phyloP scores from a whole-genome alignment of 2,329 filamentous ascomycete species.

The Lachnellula suecica region DNA sequence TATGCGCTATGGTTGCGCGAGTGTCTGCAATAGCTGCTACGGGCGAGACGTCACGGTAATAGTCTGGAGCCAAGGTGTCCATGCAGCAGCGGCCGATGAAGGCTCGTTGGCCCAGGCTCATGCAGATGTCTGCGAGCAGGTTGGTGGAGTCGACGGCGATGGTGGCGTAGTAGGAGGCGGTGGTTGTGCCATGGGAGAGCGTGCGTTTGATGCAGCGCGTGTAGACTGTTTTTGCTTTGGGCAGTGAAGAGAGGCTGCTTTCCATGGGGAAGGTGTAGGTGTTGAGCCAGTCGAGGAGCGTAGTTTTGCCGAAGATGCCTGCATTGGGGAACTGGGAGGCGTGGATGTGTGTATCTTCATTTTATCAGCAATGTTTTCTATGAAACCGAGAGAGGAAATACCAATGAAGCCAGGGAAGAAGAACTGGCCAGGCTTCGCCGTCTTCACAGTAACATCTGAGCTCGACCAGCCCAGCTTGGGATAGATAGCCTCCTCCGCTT shows the following conservation, averaged over 20 bases:
- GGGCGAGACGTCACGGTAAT: conserved; percentile 74
- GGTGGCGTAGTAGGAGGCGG: conserved; percentile 92
- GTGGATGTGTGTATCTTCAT: conserved; percentile 87
- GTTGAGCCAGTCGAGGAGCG: conserved; percentile 88
- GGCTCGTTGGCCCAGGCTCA: conserved; percentile 78
- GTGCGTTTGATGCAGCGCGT: conserved; percentile 75
- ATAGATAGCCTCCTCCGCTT: conserved; percentile 31
- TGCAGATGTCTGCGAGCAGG: conserved; percentile 80
- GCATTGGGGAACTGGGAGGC: conserved; percentile 93
- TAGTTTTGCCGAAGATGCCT: conserved; percentile 91
- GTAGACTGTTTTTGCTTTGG: conserved; percentile 71
- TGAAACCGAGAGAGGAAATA: conserved; percentile 33
- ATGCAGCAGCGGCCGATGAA: conserved; percentile 95
- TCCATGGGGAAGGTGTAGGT: conserved; percentile 96
- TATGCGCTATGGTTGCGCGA: conserved; percentile 61
- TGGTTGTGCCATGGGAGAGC: conserved; percentile 87
- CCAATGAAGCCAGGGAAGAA: conserved; percentile 85
- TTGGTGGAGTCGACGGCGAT: conserved; percentile 87
- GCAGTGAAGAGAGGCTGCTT: conserved; percentile 64
- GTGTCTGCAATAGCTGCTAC: conserved; percentile 58
- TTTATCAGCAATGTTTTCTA: conserved; percentile 21
- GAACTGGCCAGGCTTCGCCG: conserved; percentile 55
- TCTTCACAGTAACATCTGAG: conserved; percentile 20
- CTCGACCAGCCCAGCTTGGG: conserved; percentile 35
- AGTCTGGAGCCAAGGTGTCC: conserved; percentile 74